phyloP scores from a whole-genome alignment of 2,329 filamentous ascomycete species.

The Canariomyces notabilis region DNA sequence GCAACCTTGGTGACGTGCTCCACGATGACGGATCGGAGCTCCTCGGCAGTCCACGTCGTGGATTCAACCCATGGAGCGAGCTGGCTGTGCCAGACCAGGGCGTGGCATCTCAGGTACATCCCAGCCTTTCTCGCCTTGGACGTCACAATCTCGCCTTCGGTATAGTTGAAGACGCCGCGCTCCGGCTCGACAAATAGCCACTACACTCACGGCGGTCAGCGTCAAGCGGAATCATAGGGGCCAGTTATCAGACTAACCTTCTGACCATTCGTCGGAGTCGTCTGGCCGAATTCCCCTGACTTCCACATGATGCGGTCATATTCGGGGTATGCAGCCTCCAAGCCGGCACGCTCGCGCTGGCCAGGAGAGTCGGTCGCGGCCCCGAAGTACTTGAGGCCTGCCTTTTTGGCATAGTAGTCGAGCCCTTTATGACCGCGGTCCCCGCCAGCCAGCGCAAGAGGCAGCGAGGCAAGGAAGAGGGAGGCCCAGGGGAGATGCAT shows the following conservation, averaged over 20 bases:
- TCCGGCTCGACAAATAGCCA: conserved; percentile 58
- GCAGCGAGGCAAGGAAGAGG: conserved; percentile 16
- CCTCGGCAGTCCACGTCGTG: conserved; percentile 45
- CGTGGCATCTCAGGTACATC: conserved; percentile 55
- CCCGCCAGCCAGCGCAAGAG: conserved; percentile 14
- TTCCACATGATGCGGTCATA: conserved; percentile 53
- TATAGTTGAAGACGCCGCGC: conserved; percentile 55
- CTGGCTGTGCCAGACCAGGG: conserved; percentile 42
- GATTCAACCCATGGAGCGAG: conserved; percentile 46
- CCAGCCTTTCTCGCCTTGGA: conserved; percentile 38
- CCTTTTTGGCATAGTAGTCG: conserved; percentile 38
- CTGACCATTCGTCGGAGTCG: conserved; percentile 56
- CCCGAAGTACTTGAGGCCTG: conserved; percentile 56
- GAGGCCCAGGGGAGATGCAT: conserved; percentile 19
- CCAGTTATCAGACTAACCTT: conserved; percentile 27
- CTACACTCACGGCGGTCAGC: conserved; percentile 12
- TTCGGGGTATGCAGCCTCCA: conserved; percentile 44
- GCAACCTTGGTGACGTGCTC: conserved; percentile 49
- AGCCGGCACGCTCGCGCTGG: conserved; percentile 40
- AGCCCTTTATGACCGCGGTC: conserved; percentile 19
- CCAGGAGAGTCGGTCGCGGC: conserved; percentile 53
- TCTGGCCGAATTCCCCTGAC: conserved; percentile 54
- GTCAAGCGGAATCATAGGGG: background rate
- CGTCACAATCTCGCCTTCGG: conserved; percentile 49
- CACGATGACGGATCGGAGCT: conserved; percentile 46